Evolutionary conservation across 805 yeast species (phyloP).

Genomic region (Saturnispora mendoncae): DNA sequence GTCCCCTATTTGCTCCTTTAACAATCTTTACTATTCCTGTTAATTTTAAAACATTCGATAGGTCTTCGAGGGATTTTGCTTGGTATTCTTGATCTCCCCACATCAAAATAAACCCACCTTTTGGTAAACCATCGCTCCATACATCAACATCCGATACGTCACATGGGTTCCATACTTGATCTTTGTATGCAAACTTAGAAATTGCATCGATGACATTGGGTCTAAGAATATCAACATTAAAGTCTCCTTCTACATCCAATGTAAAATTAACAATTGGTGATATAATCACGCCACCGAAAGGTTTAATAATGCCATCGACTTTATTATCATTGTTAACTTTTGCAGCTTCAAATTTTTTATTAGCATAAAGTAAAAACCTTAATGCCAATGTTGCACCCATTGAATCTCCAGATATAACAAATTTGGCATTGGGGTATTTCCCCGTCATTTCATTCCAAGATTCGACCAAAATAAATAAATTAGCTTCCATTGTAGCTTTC

Average conservation of each 20-base stretch:
- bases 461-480: constrained; percentile 2
- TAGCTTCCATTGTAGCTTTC: constrained; percentile 9
- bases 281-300: constrained; percentile 22
- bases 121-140: constrained; percentile 37
- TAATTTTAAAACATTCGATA: constrained; percentile 22
- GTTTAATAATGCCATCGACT: background rate
- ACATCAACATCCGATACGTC: constrained; percentile 23
- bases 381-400: constrained; percentile 39
- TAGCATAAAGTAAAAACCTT: constrained; percentile 26
- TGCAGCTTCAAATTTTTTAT: background rate
- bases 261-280: constrained; percentile 24
- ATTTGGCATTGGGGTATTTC: constrained; percentile 22
- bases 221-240: constrained; percentile 10
- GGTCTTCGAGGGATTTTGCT: constrained; percentile 30
- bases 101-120: constrained; percentile 32
- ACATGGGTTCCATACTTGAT: constrained; percentile 17
- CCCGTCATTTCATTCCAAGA: background rate
- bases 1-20: constrained; percentile 30
- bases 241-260: background rate
- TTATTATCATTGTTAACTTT: background rate
- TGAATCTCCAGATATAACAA: constrained; percentile 38
- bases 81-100: constrained; percentile 38
- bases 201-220: constrained; percentile 15
- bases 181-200: constrained; percentile 10
- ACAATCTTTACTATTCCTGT: constrained; percentile 29